A percentile compares a stretch with the other conserved stretches of the same genome.
phyloP scores from a whole-genome alignment of 2,329 filamentous ascomycete genomes.

The Teratosphaeria gauchensis region DNA sequence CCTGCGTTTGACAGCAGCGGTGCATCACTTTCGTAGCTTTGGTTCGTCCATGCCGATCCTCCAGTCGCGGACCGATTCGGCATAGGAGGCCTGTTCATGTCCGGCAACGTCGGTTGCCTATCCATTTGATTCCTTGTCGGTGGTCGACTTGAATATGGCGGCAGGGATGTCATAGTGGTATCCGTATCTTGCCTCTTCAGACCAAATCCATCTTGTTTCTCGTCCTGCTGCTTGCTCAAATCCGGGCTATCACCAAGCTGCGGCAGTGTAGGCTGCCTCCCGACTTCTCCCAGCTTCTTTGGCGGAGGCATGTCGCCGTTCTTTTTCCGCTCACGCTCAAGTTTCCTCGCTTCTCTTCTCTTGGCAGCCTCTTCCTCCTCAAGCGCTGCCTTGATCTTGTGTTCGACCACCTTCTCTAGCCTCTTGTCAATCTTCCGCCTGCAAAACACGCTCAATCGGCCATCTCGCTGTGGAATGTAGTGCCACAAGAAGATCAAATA shows the following conservation, averaged over 20 bases:
- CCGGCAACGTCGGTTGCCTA: conserved; percentile 33
- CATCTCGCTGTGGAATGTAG: conserved; percentile 75
- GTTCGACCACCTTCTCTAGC: conserved; percentile 72
- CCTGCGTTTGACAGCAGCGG: conserved; percentile 50
- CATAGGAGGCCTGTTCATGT: conserved; percentile 30
- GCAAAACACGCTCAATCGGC: conserved; percentile 75
- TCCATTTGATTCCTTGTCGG: conserved; percentile 26
- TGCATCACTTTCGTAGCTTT: conserved; percentile 53
- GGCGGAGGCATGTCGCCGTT: conserved; percentile 13
- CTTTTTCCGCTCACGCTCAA: conserved; percentile 28
- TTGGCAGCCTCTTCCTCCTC: conserved; percentile 58
- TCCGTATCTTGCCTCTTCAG: conserved; percentile 26
- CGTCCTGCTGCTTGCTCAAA: conserved; percentile 36
- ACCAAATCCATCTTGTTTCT: conserved; percentile 28
- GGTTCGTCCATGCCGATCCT: conserved; percentile 41
- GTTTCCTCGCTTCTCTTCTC: conserved; percentile 44
- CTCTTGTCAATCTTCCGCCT: conserved; percentile 82
- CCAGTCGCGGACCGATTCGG: conserved; percentile 40
- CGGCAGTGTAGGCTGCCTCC: conserved; percentile 60
- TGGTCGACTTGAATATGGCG: conserved; percentile 43
- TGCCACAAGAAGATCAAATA: conserved; percentile 88
- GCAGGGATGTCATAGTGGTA: conserved; percentile 31
- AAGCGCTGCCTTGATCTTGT: conserved; percentile 80
- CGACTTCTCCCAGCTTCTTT: conserved; percentile 23
- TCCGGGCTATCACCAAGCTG: conserved; percentile 47